Evolutionary conservation across 2,329 filamentous ascomycete species (phyloP).

Genomic region (Nakataea oryzae): DNA sequence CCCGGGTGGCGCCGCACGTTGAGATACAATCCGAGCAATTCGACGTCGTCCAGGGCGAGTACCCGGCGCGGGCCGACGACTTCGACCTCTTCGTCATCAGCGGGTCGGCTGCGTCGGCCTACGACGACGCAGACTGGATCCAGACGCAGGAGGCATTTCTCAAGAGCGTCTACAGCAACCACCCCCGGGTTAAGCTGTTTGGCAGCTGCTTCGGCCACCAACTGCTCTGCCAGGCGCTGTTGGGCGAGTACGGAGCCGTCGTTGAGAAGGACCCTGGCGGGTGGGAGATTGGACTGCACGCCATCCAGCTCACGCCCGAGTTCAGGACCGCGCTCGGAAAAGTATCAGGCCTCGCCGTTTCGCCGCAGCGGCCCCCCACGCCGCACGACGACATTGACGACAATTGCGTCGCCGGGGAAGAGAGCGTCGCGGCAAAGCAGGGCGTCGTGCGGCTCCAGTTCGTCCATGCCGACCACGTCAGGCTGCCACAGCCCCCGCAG

Average conservation of each 20-base stretch:
- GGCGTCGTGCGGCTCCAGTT: conserved; percentile 21
- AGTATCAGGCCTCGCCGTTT: neutral
- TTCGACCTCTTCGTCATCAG: conserved; percentile 27
- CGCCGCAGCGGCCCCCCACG: neutral
- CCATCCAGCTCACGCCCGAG: conserved; percentile 12
- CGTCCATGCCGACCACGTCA: conserved; percentile 23
- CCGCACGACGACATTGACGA: neutral
- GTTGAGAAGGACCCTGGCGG: conserved; percentile 17
- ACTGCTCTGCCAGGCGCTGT: conserved; percentile 24
- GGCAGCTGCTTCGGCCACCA: conserved; percentile 33
- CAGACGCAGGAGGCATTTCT: conserved; percentile 12
- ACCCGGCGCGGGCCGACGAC: conserved; percentile 17
- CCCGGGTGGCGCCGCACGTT: neutral
- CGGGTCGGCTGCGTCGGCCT: conserved; percentile 23
- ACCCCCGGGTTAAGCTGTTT: conserved; percentile 23
- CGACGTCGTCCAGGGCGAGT: conserved; percentile 7
- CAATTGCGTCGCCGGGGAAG: neutral
- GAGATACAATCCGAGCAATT: neutral
- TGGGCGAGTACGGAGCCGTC: conserved; percentile 16
- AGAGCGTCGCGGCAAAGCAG: neutral
- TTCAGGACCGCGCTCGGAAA: conserved; percentile 11
- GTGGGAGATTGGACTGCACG: conserved; percentile 20
- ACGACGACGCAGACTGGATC: conserved; percentile 15
- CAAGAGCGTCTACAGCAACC: conserved; percentile 15
- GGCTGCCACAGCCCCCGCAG: conserved; percentile 7